These are phyloP conservation scores for Funneliformis mosseae DNA, from an alignment of 192 early-diverging fungal species.

Conservation along the genomic window DNA sequence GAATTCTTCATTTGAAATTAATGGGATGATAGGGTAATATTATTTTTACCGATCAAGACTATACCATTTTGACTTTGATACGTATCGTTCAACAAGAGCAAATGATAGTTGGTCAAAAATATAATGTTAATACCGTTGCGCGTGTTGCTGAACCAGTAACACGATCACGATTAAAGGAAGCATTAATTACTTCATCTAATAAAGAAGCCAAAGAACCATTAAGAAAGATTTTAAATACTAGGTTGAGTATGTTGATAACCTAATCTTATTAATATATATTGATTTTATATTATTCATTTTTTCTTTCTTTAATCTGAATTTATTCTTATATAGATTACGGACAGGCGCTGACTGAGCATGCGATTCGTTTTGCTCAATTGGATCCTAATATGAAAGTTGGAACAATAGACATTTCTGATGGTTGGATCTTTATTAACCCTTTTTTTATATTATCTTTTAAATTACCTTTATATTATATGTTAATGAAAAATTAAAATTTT, in stretches of 20 bases:
- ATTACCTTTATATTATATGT: background rate
- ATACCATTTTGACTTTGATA: constrained; percentile 79
- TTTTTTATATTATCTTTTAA: background rate
- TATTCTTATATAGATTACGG: constrained; percentile 65
- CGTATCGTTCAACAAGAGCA: constrained; percentile 79
- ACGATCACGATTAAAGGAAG: constrained; percentile 52
- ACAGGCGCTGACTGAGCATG: constrained; percentile 85
- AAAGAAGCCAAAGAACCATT: constrained; percentile 70
- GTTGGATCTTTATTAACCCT: constrained; percentile 26
- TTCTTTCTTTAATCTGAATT: constrained; percentile 16
- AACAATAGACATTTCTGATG: constrained; percentile 59
- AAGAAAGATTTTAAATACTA: constrained; percentile 66
- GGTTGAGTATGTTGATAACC: constrained; percentile 46
- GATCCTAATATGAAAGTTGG: constrained; percentile 64
- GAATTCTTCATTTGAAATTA: background rate
- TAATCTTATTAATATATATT: background rate
- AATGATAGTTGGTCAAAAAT: constrained; percentile 86
- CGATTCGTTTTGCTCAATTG: constrained; percentile 66
- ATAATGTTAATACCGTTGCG: constrained; percentile 61
- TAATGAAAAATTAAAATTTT: constrained; percentile 14
- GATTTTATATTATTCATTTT: background rate
- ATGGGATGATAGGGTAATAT: constrained; percentile 77
- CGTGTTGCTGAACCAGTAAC: constrained; percentile 60
- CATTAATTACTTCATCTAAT: constrained; percentile 56
- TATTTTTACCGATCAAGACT: constrained; percentile 89